Percentiles rank a stretch among this genome's conserved stretches.
These are phyloP conservation scores for Pleurostoma richardsiae DNA, from an alignment of 2,329 filamentous ascomycete species.

Conservation along the genomic window DNA sequence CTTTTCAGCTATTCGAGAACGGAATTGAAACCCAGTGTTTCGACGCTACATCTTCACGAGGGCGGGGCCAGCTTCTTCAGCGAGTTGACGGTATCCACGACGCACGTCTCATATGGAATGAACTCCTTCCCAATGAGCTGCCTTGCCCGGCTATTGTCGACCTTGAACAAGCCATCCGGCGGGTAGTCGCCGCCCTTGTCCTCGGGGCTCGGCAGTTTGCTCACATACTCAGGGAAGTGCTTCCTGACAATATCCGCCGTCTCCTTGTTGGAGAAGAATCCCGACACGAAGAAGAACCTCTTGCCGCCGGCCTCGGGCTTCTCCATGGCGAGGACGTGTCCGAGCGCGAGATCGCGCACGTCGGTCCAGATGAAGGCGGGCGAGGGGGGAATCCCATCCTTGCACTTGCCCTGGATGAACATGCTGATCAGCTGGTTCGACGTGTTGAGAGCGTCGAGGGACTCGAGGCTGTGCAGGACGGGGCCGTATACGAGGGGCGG, in stretches of 20 bases:
- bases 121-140: constrained; percentile 4
- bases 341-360: constrained; percentile 10
- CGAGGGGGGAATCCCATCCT: constrained; percentile 37
- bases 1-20: no score
- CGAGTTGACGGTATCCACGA: constrained; percentile 5
- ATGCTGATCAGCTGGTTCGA: constrained; percentile 65
- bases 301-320: constrained; percentile 18
- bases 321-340: constrained; percentile 3
- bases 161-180: constrained; percentile 2
- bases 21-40: no score
- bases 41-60: no score
- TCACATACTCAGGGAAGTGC: constrained; percentile 42
- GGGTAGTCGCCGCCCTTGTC: neutral
- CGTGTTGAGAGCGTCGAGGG: constrained; percentile 62
- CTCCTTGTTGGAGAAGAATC: constrained; percentile 39
- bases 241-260: constrained; percentile 36
- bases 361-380: constrained; percentile 19
- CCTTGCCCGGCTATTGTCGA: constrained; percentile 4
- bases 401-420: constrained; percentile 57
- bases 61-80: neutral
- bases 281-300: constrained; percentile 43
- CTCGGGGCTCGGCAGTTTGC: constrained; percentile 31
- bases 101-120: constrained; percentile 1
- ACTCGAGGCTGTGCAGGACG: constrained; percentile 57
- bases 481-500: constrained; percentile 61